Evolutionary conservation across 2,329 filamentous ascomycete species (phyloP), one percentile per base, ranked within the genome.

Genomic region (Microdochium trichocladiopsis): DNA sequence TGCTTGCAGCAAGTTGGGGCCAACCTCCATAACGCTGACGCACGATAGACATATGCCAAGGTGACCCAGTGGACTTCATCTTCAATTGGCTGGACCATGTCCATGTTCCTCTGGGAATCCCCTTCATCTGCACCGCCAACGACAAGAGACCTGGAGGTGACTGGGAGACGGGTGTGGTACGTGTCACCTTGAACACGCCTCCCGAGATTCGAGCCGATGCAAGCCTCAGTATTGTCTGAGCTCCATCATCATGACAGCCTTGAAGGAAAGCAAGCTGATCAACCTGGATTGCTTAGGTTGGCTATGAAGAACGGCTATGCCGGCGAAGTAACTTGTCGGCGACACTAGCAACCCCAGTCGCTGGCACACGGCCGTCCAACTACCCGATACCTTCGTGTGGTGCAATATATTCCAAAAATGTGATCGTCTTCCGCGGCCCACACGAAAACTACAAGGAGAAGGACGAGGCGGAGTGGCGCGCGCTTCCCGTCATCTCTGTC

Each of bases 131-230:
- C 58, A 80, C 83, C 52, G 88, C 88, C 48, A 89, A 91, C 68
- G 87, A 91, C 65, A 87, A 86, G 63, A 77, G 86, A 36, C 78
- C 87, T 1, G 88, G 88, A 10, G 88, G 88, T n/a, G 87, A 91
- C 63, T 92, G 88, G 88, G 87, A 90, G 60, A 86, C 78, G 6
- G 77, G 76, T 55, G 74, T 70, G 12, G 65, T 70, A 2, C 71
- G 72, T 51, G 66, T 73, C 33, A 18, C 18, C 12, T 18, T 22
- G 12, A 5, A 4, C 41, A 8, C 18, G 11, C 6, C 21, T 18
- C 41, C 12, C n/a, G 18, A 45, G 9, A 45, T 22, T 9, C 6
- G 18, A 18, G 18, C 18, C 18, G 41, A 16, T 18, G 22, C n/a
- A 45, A 45, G 14, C 4, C 18, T 22, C 12, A 22, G 10, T 18